Conservation (phyloP, 768 basidiomycete genomes). For the Lactifluus echinatus region DNA sequence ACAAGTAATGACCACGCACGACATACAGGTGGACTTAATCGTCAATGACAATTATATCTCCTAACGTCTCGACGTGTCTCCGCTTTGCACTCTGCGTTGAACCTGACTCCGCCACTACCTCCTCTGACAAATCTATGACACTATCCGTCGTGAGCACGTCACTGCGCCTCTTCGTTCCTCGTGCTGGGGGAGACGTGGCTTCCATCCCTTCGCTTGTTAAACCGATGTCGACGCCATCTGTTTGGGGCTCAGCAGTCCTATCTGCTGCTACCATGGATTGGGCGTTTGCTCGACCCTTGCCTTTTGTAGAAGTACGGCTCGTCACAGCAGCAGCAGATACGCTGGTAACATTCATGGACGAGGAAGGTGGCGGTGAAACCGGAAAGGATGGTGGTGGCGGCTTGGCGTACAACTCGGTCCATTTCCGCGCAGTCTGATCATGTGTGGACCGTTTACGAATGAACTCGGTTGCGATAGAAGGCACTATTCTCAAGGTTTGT, state of each 20-base stretch:
- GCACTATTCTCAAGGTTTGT: slow-evolving; percentile 20
- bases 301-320: slow-evolving; percentile 11
- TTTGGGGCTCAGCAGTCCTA: not conserved
- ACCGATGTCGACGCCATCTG: slow-evolving; percentile 12
- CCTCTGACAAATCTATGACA: slow-evolving; percentile 14
- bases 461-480: slow-evolving; percentile 28
- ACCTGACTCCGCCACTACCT: slow-evolving; percentile 9
- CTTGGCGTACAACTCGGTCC: slow-evolving; percentile 29
- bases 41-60: slow-evolving; percentile 20
- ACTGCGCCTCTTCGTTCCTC: slow-evolving; percentile 17
- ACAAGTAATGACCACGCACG: slow-evolving; percentile 3
- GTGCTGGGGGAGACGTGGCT: not conserved
- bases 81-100: slow-evolving; percentile 17
- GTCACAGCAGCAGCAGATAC: not conserved
- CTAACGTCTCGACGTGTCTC: slow-evolving; percentile 15
- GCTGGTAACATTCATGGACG: not conserved
- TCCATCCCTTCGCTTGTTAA: slow-evolving; percentile 13
- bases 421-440: slow-evolving; percentile 34
- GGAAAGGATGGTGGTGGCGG: not conserved
- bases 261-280: not conserved
- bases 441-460: slow-evolving; percentile 28
- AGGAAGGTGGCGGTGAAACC: not conserved
- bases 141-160: not conserved
- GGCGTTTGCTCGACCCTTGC: slow-evolving; percentile 15
- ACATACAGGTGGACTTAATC: slow-evolving; percentile 12